phyloP scores from a whole-genome alignment of 2,329 filamentous ascomycete species.

The Epichloe coenophiala region DNA sequence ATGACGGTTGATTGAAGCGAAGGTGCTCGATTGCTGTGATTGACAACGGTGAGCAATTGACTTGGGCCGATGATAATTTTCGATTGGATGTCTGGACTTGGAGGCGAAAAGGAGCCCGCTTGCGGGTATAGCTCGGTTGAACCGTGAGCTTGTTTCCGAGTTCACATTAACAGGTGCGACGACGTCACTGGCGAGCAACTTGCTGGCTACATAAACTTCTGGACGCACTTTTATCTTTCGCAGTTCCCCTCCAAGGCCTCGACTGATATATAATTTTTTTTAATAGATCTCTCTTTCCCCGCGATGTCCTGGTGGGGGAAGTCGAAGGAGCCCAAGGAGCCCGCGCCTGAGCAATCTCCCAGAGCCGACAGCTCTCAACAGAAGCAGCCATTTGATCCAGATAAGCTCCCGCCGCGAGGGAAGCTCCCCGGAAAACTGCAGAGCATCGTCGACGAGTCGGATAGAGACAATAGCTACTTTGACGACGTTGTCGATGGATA shows the following conservation, averaged over 20 bases:
- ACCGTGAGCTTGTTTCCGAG: not conserved
- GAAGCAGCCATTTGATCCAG: slow-evolving; percentile 25
- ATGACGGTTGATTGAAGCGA: slow-evolving; percentile 11
- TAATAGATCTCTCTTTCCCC: not conserved
- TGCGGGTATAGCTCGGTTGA: slow-evolving; percentile 18
- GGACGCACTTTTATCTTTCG: too few relatives aligned
- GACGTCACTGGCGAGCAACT: slow-evolving; percentile 1
- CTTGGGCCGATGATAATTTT: slow-evolving; percentile 11
- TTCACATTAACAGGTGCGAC: not conserved
- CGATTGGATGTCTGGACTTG: slow-evolving; percentile 17
- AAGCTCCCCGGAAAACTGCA: slow-evolving; percentile 44
- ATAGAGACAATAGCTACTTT: slow-evolving; percentile 59
- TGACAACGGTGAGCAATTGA: not conserved
- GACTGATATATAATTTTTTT: not conserved
- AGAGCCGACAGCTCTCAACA: slow-evolving; percentile 6
- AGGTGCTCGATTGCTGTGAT: slow-evolving; percentile 8
- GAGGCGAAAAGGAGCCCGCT: slow-evolving; percentile 13
- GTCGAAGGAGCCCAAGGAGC: slow-evolving; percentile 19
- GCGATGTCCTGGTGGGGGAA: slow-evolving; percentile 31
- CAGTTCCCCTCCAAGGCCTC: not conserved
- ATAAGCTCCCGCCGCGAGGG: slow-evolving; percentile 33
- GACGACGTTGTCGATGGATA: slow-evolving; percentile 67
- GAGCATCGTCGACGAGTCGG: slow-evolving; percentile 41
- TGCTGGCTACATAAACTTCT: too few relatives aligned
- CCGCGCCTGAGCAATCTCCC: slow-evolving; percentile 9